These are phyloP conservation scores for Nannochloropsis granulata DNA, from an alignment of 108 stramenopile genomes.

Conservation along the genomic window DNA sequence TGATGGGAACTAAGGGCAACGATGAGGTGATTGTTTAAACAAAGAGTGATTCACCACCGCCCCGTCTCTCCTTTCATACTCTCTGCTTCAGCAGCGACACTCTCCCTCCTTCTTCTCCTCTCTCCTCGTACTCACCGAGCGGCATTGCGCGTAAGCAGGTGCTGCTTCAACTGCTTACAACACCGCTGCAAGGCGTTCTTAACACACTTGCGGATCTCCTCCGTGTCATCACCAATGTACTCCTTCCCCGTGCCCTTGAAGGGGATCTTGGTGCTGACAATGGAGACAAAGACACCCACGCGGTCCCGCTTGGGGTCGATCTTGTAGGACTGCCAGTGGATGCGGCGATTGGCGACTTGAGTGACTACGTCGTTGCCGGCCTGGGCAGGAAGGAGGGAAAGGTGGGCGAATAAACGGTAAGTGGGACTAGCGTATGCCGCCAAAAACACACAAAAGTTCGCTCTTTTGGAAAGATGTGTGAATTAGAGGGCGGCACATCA, in stretches of 20 bases:
- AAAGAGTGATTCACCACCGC: neutral
- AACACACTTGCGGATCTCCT: constrained; percentile 31
- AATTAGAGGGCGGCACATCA: too few relatives aligned
- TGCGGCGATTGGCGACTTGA: constrained; percentile 46
- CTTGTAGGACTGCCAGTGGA: constrained; percentile 79
- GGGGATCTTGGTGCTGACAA: constrained; percentile 88
- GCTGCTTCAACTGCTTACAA: constrained; percentile 10
- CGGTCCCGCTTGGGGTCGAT: constrained; percentile 82
- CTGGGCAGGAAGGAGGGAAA: neutral
- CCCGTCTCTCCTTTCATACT: constrained; percentile 2
- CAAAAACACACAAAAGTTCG: neutral
- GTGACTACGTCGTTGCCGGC: constrained; percentile 85
- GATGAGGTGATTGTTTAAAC: neutral
- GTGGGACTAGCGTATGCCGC: neutral
- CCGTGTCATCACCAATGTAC: constrained; percentile 42
- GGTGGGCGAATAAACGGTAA: too few relatives aligned
- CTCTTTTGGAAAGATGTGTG: too few relatives aligned
- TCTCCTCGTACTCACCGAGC: neutral
- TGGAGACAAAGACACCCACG: constrained; percentile 84
- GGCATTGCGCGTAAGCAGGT: constrained; percentile 21
- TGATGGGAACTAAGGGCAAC: neutral
- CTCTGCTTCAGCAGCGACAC: too few relatives aligned
- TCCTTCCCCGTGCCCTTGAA: constrained; percentile 98
- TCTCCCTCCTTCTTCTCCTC: constrained; percentile 12
- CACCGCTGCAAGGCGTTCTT: constrained; percentile 30